Base-by-base conservation (phyloP, 169 alveolate species). In the Plasmodium gaboni region DNA sequence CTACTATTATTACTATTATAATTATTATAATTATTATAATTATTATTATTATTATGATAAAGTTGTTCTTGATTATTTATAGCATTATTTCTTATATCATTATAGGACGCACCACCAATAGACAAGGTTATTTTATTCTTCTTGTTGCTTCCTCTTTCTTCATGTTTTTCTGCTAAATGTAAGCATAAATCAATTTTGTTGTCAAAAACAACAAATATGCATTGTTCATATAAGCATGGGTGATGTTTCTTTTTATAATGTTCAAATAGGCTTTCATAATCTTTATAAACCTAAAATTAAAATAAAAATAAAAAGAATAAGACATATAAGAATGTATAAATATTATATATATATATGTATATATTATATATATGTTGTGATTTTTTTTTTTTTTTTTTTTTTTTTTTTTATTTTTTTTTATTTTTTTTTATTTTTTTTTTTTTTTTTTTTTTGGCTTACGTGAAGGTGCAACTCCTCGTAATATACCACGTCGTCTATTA, bases 141-240 rank as follows among this genome's bases (percentile, higher is more conserved):
- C 22, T 86, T 86, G 60, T 28, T 69, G 51, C 57, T 59, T 13
- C 87, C 92, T 46, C 61, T 86, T 53, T 86, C 87, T 53, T 86
- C 92, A 65, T 86, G 92, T 42, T 86, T 86, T 55, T 86, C 87
- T 2, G 95, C 95, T 53, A 86, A 67, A 63, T 92, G 95, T 53
- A 88, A 55, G 12, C 93, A 71, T 50, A 92, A 57, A 57, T 92
- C 95, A 1, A 92, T 87, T 32, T 80, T 92, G 46, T 92, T 92
- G 50, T 92, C 95, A 44, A 88, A 92, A 6, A 92, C 95, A 53
- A 92, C 93, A 74, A 92, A 92, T 65, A 92, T 76, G 32, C 95
- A 92, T 51, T 92, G 87, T 46, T 92, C 95, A 61, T 92, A 90
- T 15, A 89, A 71, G 50, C 95, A 92, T 1, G 95, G 95, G 72